Percentiles rank a stretch among this genome's conserved stretches.
phyloP scores from a whole-genome alignment of 352 stramenopile species.

The Globisporangium sylvaticum region DNA sequence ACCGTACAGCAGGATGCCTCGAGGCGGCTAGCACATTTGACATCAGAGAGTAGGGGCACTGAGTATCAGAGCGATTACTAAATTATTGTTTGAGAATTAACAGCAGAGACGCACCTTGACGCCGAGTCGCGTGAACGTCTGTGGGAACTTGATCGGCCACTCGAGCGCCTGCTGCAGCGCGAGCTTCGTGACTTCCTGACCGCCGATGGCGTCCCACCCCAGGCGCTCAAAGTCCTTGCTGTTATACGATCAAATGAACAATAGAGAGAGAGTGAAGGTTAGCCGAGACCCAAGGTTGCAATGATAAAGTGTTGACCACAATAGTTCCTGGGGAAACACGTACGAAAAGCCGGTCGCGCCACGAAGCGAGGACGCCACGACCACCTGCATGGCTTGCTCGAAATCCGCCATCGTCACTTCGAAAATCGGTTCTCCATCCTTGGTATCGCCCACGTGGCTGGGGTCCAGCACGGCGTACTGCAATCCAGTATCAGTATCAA shows the following conservation, averaged over 20 bases:
- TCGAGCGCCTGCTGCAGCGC: slow-evolving; percentile 83
- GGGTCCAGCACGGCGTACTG: background rate
- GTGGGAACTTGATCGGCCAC: slow-evolving; percentile 80
- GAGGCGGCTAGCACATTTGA: slow-evolving; percentile 31
- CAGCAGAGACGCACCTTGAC: slow-evolving; percentile 31
- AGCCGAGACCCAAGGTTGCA: background rate
- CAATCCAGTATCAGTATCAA: background rate
- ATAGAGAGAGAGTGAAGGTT: background rate
- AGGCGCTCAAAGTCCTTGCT: slow-evolving; percentile 58
- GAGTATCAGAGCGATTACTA: background rate
- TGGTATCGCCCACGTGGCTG: background rate
- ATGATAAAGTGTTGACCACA: background rate
- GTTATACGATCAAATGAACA: background rate
- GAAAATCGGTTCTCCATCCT: slow-evolving; percentile 18
- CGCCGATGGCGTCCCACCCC: slow-evolving; percentile 75
- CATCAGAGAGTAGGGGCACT: background rate
- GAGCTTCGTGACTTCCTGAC: slow-evolving; percentile 64
- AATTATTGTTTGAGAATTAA: background rate
- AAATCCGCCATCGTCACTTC: slow-evolving; percentile 69
- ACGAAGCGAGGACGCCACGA: slow-evolving; percentile 64
- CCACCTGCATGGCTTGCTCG: slow-evolving; percentile 63
- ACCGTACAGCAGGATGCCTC: slow-evolving; percentile 86
- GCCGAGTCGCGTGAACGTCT: slow-evolving; percentile 68
- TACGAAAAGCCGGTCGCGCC: slow-evolving; percentile 53
- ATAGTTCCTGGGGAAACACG: slow-evolving; percentile 10